These are phyloP conservation scores for Epichloe festucae DNA, from an alignment of 2,329 filamentous ascomycete genomes.

Conservation along the genomic window DNA sequence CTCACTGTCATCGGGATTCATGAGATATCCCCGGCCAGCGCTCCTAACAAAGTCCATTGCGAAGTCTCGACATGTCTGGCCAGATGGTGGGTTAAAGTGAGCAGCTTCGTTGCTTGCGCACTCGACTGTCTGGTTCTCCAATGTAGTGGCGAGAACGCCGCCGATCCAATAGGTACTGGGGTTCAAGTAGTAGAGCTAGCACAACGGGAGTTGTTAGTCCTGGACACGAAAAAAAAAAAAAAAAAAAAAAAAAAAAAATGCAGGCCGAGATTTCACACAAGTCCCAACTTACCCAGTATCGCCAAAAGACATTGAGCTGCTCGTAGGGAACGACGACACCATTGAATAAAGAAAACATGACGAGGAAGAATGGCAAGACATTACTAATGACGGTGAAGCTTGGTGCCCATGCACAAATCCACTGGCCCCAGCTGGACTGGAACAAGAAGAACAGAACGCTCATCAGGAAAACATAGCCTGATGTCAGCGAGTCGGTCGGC, in stretches of 20 bases:
- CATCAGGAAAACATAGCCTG: constrained; percentile 4
- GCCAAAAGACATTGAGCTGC: constrained; percentile 56
- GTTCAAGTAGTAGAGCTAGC: constrained; percentile 5
- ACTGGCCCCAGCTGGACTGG: constrained; percentile 65
- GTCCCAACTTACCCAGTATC: constrained; percentile 43
- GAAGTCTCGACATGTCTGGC: constrained; percentile 52
- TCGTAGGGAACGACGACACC: constrained; percentile 60
- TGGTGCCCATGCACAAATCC: constrained; percentile 73
- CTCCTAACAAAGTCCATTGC: constrained; percentile 42
- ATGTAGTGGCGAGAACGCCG: constrained; percentile 7
- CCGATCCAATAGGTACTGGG: constrained; percentile 6
- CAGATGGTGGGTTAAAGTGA: constrained; percentile 46
- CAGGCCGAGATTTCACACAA: not conserved
- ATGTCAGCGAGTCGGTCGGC: constrained; percentile 44
- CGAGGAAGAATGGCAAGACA: constrained; percentile 73
- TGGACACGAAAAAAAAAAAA: no score
- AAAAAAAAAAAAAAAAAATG: no score
- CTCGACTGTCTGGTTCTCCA: constrained; percentile 16
- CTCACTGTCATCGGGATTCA: constrained; percentile 42
- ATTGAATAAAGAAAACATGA: constrained; percentile 66
- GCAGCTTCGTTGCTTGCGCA: constrained; percentile 27
- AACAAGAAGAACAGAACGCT: constrained; percentile 57
- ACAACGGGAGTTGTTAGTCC: no score
- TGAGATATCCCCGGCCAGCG: constrained; percentile 44
- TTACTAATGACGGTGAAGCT: constrained; percentile 33